A percentile compares a stretch with the other conserved stretches of the same genome.
Evolutionary conservation across 2,329 filamentous ascomycete genomes (phyloP).

Genomic region (Aspergillus fructus): DNA sequence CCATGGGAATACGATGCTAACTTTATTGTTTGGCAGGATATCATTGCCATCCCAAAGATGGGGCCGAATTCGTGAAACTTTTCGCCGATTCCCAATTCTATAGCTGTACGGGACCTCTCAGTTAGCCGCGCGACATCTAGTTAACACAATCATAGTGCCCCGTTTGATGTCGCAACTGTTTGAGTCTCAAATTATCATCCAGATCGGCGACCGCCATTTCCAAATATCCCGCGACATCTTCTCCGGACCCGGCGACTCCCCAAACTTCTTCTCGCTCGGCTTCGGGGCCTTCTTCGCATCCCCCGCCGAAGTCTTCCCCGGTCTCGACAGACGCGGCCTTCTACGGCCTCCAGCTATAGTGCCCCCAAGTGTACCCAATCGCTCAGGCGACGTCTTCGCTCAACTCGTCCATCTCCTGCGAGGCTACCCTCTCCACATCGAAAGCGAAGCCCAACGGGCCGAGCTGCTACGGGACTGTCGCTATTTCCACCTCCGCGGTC

Average conservation of each 20-base stretch:
- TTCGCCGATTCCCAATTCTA: slow-evolving; percentile 97
- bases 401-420: slow-evolving; percentile 79
- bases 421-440: slow-evolving; percentile 78
- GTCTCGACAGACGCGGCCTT: slow-evolving; percentile 73
- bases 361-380: slow-evolving; percentile 76
- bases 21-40: slow-evolving; percentile 57
- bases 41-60: slow-evolving; percentile 77
- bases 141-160: slow-evolving; percentile 60
- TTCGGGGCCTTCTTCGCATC: slow-evolving; percentile 85
- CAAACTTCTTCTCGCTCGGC: slow-evolving; percentile 92
- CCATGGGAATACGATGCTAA: not conserved
- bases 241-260: slow-evolving; percentile 79
- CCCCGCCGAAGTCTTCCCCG: slow-evolving; percentile 79
- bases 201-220: slow-evolving; percentile 83
- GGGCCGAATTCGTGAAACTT: slow-evolving; percentile 83
- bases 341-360: slow-evolving; percentile 83
- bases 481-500: slow-evolving; percentile 88
- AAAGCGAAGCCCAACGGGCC: slow-evolving; percentile 71
- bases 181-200: slow-evolving; percentile 82
- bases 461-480: slow-evolving; percentile 80
- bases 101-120: slow-evolving; percentile 60
- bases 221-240: slow-evolving; percentile 88
- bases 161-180: slow-evolving; percentile 87
- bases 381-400: slow-evolving; percentile 78
- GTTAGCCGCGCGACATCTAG: no score